phyloP scores from a whole-genome alignment of 306 rosid genomes.

The Chamaecrista fasciculata region DNA sequence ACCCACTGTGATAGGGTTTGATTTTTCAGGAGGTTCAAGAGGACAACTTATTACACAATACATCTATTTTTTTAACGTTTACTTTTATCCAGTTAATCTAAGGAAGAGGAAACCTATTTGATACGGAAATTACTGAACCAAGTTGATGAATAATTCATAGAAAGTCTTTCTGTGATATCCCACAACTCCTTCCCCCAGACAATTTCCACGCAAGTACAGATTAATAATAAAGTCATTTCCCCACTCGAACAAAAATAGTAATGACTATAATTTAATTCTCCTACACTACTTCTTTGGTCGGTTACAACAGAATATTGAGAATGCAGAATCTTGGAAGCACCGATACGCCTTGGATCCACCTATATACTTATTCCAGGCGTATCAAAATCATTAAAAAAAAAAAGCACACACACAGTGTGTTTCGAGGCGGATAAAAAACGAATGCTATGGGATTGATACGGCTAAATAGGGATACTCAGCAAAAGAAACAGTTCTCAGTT shows the following conservation, averaged over 20 bases:
- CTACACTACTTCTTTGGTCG: not conserved
- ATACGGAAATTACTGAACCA: not conserved
- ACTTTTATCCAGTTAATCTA: not conserved
- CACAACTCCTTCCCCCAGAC: not conserved
- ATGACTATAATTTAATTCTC: slow-evolving; percentile 29
- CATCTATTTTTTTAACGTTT: not conserved
- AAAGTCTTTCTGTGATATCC: not conserved
- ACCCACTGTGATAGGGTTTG: not conserved
- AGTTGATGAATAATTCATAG: not conserved
- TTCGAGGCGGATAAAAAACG: too few species aligned
- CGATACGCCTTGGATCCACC: too few species aligned
- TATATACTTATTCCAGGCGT: too few species aligned
- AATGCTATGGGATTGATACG: too few species aligned
- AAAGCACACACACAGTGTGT: too few species aligned
- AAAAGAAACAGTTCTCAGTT: too few species aligned
- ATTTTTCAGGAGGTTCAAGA: not conserved
- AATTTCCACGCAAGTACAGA: not conserved
- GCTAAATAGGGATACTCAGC: too few species aligned
- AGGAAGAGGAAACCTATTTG: not conserved
- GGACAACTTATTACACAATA: not conserved
- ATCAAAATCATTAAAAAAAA: too few species aligned
- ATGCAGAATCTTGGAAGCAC: not conserved
- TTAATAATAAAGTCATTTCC: slow-evolving; percentile 2
- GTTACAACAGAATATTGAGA: not conserved
- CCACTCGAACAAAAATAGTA: slow-evolving; percentile 4